Base-by-base conservation (phyloP, 2,329 filamentous ascomycete species). In the Periconia sp. region DNA sequence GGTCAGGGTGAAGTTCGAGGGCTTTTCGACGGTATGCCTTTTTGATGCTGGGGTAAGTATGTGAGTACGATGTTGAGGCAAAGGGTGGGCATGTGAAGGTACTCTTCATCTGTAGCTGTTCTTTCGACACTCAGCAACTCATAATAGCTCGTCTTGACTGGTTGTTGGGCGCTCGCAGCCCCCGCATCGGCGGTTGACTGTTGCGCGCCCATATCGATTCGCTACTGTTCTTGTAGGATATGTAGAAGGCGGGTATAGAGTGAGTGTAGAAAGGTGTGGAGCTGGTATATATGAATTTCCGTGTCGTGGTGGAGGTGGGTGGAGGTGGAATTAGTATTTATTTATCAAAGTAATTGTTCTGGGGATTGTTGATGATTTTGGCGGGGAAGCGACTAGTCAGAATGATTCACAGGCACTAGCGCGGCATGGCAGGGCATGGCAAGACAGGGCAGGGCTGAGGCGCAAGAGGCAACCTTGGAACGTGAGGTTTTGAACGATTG, bases 11-110 rank as follows among this genome's bases (percentile, higher is more conserved):
- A 10, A 97, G 81, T 72, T 97, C 92, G 46, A 99, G 84, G 1
- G 94, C 94, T 71, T 93, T 97, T 57, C 80, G 86, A 59, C 91
- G 86, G 75, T 99, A 99, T 14, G 92, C 92, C 68, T 91, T 96
- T 69, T 96, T 96, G 68, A 99, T 92, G 59, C 89, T 93, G 54
- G 55, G 50, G 15, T 6, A 17, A 3, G 15, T 14, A 17, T 20
- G 47, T 53, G 6, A 54, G 20, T 44, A 44, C 8, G 42, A 27
- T 20, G 18, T 45, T 44, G 19, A 50, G 15, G 47, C 3, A n/a
- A 37, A 23, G 13, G 17, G 10, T 33, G 40, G 53, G 10, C 14
- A 23, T 43, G 47, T 23, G 18, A 37, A 69, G 82, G 69, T 75
- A 92, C 87, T 97, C 92, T 52, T 95, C 90, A 43, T 92, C 89